Conservation (phyloP, 345 rosid species). For the Brassica juncea region DNA sequence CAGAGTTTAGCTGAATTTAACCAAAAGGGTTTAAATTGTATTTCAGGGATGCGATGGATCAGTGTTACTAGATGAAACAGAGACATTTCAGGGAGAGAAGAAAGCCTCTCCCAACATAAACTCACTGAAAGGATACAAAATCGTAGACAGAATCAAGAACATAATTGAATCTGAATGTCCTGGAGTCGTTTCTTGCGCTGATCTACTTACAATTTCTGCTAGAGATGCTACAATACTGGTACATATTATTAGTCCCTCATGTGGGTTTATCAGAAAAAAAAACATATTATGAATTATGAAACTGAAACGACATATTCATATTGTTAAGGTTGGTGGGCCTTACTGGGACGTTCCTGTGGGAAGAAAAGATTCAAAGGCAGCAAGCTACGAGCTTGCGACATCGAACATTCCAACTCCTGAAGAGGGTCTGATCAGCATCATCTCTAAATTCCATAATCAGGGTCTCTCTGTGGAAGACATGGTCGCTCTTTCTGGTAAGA, state of each 20-base stretch:
- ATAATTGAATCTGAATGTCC: slow-evolving; percentile 90
- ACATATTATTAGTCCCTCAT: slow-evolving; percentile 1
- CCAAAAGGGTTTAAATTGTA: neutral
- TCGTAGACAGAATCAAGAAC: slow-evolving; percentile 82
- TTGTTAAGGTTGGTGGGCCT: neutral
- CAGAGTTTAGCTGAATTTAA: neutral
- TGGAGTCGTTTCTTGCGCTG: slow-evolving; percentile 89
- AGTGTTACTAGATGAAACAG: slow-evolving; percentile 77
- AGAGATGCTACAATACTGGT: slow-evolving; percentile 89
- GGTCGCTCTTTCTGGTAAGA: slow-evolving; percentile 82
- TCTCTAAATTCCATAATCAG: slow-evolving; percentile 62
- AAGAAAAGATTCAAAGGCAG: slow-evolving; percentile 86
- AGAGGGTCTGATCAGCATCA: slow-evolving; percentile 59
- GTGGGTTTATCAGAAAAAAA: neutral
- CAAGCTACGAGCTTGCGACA: slow-evolving; percentile 51
- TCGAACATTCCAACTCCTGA: slow-evolving; percentile 63
- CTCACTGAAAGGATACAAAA: slow-evolving; percentile 60
- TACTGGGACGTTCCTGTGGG: slow-evolving; percentile 94
- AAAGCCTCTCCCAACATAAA: slow-evolving; percentile 58
- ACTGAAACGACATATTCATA: neutral
- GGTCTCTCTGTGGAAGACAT: slow-evolving; percentile 83
- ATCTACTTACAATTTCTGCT: slow-evolving; percentile 83
- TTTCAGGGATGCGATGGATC: slow-evolving; percentile 92
- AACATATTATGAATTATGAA: neutral
- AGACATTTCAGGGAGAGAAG: slow-evolving; percentile 69